Conservation (phyloP, 495 filamentous ascomycete genomes). For the Neurospora tetraspora region DNA sequence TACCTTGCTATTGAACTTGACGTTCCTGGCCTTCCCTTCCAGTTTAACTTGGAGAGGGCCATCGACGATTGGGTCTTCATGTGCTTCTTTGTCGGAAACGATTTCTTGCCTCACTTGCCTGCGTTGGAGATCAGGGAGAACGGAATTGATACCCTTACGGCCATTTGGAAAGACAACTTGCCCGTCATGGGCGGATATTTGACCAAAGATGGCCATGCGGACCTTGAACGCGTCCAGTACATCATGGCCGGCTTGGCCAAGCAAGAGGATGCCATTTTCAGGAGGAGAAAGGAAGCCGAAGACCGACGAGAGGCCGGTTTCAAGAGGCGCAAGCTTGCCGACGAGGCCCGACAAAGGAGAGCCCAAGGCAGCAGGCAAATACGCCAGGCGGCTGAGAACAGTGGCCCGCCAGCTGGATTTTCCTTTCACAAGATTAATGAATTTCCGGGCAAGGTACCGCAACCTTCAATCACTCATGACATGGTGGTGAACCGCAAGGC, state of each 20-base stretch:
- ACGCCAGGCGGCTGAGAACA: conserved; percentile 10
- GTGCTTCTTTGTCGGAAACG: conserved; percentile 99
- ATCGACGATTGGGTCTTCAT: conserved; percentile 99
- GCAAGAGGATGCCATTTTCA: conserved; percentile 93
- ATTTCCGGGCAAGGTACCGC: conserved; percentile 50
- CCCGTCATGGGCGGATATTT: conserved; percentile 88
- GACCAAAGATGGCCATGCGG: conserved; percentile 87
- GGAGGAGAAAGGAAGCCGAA: conserved; percentile 68
- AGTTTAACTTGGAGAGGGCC: conserved; percentile 85
- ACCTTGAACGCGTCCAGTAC: conserved; percentile 74
- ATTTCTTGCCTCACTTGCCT: conserved; percentile 94
- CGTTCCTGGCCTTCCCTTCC: conserved; percentile 64
- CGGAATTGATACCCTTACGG: conserved; percentile 90
- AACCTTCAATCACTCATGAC: conserved; percentile 61
- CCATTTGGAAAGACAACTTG: conserved; percentile 92
- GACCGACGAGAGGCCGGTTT: conserved; percentile 68
- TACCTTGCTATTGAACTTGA: conserved; percentile 86
- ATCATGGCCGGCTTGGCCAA: conserved; percentile 85
- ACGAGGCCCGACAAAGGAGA: conserved; percentile 29
- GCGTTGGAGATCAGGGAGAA: conserved; percentile 95
- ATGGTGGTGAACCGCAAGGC: conserved; percentile 74
- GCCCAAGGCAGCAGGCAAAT: conserved; percentile 13
- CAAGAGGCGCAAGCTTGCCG: conserved; percentile 65
- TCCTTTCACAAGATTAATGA: conserved; percentile 33
- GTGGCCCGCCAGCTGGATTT: conserved; percentile 14